Conservation (phyloP, 768 basidiomycete species). For the Boletus rex-veris region DNA sequence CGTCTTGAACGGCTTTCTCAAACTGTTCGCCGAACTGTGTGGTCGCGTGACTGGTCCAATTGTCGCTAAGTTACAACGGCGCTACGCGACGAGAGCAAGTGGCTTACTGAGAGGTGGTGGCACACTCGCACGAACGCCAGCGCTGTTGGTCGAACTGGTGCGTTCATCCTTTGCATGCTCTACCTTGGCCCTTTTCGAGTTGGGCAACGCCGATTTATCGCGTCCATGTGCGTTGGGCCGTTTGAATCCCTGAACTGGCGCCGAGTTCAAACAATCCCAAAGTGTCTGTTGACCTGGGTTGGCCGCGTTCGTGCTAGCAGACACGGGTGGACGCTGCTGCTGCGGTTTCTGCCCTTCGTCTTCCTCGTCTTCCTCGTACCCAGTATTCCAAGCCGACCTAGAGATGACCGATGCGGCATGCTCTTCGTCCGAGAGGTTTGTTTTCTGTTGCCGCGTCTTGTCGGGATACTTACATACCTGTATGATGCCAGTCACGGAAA, state of each 20-base stretch:
- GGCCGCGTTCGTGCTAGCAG: neutral
- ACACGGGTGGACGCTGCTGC: neutral
- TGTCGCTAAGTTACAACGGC: neutral
- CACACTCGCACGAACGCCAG: constrained; percentile 1
- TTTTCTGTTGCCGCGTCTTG: constrained; percentile 50
- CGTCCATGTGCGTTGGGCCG: constrained; percentile 16
- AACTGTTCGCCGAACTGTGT: constrained; percentile 36
- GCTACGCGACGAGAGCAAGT: neutral
- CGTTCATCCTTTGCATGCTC: constrained; percentile 1
- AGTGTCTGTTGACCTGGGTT: constrained; percentile 21
- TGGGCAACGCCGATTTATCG: constrained; percentile 9
- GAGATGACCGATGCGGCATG: constrained; percentile 26
- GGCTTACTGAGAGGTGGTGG: constrained; percentile 24
- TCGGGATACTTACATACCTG: constrained; percentile 80
- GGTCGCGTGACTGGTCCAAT: constrained; percentile 43
- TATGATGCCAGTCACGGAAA: neutral
- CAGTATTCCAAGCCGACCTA: constrained; percentile 14
- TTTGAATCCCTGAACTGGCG: constrained; percentile 22
- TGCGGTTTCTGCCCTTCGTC: neutral
- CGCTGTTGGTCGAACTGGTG: neutral
- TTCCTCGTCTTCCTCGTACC: constrained; percentile 30
- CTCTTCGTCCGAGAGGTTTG: constrained; percentile 46
- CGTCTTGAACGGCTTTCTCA: constrained; percentile 55
- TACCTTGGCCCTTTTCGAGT: constrained; percentile 22
- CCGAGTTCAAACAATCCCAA: constrained; percentile 16